Evolutionary conservation across 2,329 filamentous ascomycete genomes (phyloP).

Genomic region (Claviceps humidiphila): DNA sequence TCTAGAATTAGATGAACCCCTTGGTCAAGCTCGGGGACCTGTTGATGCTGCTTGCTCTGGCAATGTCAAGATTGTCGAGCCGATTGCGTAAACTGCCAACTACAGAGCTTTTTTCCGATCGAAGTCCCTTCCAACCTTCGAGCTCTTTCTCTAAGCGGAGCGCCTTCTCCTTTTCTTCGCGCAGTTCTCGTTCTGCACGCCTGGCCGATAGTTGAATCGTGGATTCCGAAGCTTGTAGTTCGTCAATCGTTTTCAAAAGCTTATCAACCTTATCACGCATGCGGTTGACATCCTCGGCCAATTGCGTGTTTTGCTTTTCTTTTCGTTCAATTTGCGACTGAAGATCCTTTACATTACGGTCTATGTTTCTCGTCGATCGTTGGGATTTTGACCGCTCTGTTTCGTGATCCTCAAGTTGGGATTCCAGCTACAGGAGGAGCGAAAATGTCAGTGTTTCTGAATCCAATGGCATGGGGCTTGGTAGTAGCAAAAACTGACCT

Average conservation of each 20-base stretch:
- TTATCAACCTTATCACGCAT: conserved; percentile 85
- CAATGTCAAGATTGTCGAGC: conserved; percentile 35
- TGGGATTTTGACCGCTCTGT: conserved; percentile 66
- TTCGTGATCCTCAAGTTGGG: conserved; percentile 73
- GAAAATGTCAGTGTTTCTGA: conserved; percentile 14
- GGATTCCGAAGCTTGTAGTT: conserved; percentile 80
- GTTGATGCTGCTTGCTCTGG: conserved; percentile 52
- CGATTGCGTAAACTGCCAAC: conserved; percentile 25
- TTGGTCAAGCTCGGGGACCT: conserved; percentile 59
- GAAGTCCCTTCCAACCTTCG: conserved; percentile 68
- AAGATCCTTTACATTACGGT: conserved; percentile 86
- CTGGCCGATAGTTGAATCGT: conserved; percentile 68
- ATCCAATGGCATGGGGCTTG: conserved; percentile 2
- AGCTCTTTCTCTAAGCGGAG: conserved; percentile 77
- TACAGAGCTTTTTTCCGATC: conserved; percentile 46
- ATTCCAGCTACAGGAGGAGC: conserved; percentile 54
- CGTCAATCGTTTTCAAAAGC: conserved; percentile 81
- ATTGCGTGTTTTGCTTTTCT: conserved; percentile 71
- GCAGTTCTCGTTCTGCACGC: conserved; percentile 76
- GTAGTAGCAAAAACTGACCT: conserved; percentile 47
- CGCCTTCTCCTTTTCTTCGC: conserved; percentile 75
- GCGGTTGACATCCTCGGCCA: conserved; percentile 72
- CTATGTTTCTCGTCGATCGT: conserved; percentile 79
- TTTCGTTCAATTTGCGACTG: conserved; percentile 85
- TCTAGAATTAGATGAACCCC: conserved; percentile 37